A percentile compares a stretch with the other conserved stretches of the same genome.
phyloP scores from a whole-genome alignment of 208 protist species.

The Kentomonas sorsogonicus region DNA sequence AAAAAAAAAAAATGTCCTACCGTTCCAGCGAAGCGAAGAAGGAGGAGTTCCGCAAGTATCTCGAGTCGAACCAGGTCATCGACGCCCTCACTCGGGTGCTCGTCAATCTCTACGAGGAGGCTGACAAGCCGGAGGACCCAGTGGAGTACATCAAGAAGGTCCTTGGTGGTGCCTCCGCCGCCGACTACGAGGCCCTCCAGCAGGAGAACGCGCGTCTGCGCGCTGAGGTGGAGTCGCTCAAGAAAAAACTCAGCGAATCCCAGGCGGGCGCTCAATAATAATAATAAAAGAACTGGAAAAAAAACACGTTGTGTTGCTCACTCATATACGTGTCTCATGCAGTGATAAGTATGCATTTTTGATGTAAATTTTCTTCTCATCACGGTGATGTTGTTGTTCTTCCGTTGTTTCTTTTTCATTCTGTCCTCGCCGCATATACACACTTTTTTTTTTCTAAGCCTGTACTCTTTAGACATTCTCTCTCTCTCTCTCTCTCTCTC shows the following conservation, averaged over 20 bases:
- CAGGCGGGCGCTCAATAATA: slow-evolving; percentile 19
- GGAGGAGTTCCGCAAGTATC: slow-evolving; percentile 94
- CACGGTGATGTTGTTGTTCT: not conserved
- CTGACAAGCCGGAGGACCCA: slow-evolving; percentile 89
- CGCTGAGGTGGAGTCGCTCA: slow-evolving; percentile 74
- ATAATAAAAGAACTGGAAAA: slow-evolving; percentile 5
- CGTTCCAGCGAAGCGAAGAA: slow-evolving; percentile 91
- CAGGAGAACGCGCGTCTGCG: slow-evolving; percentile 81
- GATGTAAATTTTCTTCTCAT: slow-evolving; percentile 6
- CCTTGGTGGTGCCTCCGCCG: slow-evolving; percentile 84
- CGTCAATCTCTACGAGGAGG: slow-evolving; percentile 92
- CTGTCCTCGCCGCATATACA: not conserved
- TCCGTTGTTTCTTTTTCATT: slow-evolving; percentile 8
- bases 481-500: no score
- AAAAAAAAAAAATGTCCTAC: slow-evolving; percentile 65
- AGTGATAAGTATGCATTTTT: not conserved
- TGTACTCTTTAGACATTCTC: no score
- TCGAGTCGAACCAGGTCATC: slow-evolving; percentile 89
- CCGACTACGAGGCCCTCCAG: slow-evolving; percentile 82
- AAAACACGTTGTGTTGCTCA: no score
- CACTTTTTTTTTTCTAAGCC: no score
- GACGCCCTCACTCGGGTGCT: slow-evolving; percentile 90
- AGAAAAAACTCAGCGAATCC: slow-evolving; percentile 64
- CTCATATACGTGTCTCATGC: no score
- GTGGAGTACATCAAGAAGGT: slow-evolving; percentile 92